A percentile compares a stretch with the other conserved stretches of the same genome.
These are phyloP conservation scores for Phlyctochytrium arcticum DNA, from an alignment of 192 early-diverging fungal genomes.

Conservation along the genomic window DNA sequence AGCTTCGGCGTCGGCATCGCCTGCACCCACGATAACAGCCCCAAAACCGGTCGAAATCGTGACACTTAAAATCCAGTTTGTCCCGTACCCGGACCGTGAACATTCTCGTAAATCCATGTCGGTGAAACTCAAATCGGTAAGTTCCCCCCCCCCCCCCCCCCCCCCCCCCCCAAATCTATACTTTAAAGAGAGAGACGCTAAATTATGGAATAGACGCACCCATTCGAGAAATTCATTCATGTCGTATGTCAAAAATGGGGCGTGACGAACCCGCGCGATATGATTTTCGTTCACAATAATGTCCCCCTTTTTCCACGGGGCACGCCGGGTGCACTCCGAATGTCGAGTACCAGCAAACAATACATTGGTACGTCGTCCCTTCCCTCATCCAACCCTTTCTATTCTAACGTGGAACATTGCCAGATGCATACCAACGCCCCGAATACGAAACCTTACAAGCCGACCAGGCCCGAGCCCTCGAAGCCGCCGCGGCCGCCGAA, in stretches of 20 bases:
- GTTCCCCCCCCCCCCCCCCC: too few relatives aligned
- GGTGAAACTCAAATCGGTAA: too few relatives aligned
- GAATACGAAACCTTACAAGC: neutral
- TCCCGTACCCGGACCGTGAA: too few relatives aligned
- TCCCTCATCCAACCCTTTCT: too few relatives aligned
- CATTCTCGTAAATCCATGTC: too few relatives aligned
- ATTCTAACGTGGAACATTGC: neutral
- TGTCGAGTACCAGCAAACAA: neutral
- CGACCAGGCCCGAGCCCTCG: neutral
- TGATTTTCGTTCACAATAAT: slow-evolving; percentile 1
- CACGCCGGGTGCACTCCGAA: neutral
- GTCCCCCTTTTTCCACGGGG: slow-evolving; percentile 7
- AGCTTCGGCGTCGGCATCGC: too few relatives aligned
- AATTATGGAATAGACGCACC: too few relatives aligned
- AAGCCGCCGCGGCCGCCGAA: neutral
- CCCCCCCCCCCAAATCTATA: too few relatives aligned
- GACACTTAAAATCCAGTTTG: too few relatives aligned
- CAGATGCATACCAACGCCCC: neutral
- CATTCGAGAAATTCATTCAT: slow-evolving; percentile 3
- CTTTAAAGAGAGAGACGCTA: too few relatives aligned
- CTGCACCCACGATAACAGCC: too few relatives aligned
- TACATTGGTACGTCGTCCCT: neutral
- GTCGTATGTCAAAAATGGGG: neutral
- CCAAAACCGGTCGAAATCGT: too few relatives aligned
- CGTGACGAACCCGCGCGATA: neutral